Percentiles rank a stretch among this genome's conserved stretches.
phyloP scores from a whole-genome alignment of 805 yeast species.

The Ogataea corticis region DNA sequence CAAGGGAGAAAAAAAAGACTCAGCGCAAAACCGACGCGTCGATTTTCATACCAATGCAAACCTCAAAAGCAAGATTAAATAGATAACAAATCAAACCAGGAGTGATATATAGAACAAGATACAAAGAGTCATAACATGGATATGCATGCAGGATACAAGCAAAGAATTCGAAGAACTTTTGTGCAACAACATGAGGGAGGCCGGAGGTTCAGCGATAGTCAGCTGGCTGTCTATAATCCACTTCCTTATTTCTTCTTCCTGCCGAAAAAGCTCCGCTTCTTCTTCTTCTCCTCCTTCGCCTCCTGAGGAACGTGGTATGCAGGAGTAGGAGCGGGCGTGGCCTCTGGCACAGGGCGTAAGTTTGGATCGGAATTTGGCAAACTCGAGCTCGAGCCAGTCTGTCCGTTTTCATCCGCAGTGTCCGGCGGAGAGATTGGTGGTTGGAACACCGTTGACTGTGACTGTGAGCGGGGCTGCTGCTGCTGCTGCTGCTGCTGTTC shows the following conservation, averaged over 20 bases:
- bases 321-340: conserved; percentile 36
- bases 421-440: conserved; percentile 7
- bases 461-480: conserved; percentile 7
- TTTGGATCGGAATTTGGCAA: conserved; percentile 17
- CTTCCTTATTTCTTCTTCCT: conserved; percentile 48
- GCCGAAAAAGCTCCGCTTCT: conserved; percentile 77
- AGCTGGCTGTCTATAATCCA: not conserved
- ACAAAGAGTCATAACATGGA: not conserved
- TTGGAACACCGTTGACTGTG: not conserved
- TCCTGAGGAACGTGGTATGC: conserved; percentile 55
- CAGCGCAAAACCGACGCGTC: too few relatives aligned
- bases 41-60: too few relatives aligned
- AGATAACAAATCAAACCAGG: not conserved
- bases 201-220: not conserved
- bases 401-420: conserved; percentile 5
- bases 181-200: not conserved
- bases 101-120: not conserved
- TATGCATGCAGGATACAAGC: not conserved
- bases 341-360: conserved; percentile 27
- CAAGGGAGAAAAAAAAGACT: too few relatives aligned
- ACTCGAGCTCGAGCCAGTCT: conserved; percentile 13
- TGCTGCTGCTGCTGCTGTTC: conserved; percentile 8
- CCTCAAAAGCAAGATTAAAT: not conserved
- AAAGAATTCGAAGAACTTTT: not conserved
- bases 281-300: conserved; percentile 38